Evolutionary conservation across 2,329 filamentous ascomycete genomes (phyloP), one percentile per base, ranked within the genome.

Genomic region (Monosporascus sp.): DNA sequence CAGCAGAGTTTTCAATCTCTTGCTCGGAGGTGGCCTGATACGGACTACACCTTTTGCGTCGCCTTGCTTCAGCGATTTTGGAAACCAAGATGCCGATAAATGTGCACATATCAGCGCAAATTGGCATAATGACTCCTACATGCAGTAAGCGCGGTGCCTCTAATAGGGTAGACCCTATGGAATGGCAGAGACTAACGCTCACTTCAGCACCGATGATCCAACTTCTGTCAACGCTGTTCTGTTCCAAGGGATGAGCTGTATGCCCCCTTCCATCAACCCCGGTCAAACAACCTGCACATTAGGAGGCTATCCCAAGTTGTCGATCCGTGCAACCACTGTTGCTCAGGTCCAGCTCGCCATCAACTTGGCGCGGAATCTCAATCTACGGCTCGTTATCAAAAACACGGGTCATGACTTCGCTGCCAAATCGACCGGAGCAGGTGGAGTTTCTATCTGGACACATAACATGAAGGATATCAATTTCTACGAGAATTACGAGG

Each of bases 161-260:
- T 6, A 42, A 42, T 38, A 5, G 8, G 36, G 11, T 11, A 5
- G 14, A n/a, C n/a, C 9, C 3, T 22, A 17, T 6, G 31, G 42
- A 38, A 38, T 58, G 14, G 20, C 7, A 27, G n/a, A 44, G 54
- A n/a, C 56, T 57, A 25, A 54, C 11, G 1, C n/a, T 36, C 24
- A 9, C 15, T 34, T 38, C 22, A 65, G 62, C 46, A 63, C 62
- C 3, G 59, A 64, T 50, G 63, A 65, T 39, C 63, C 63, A 3
- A 64, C 63, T 5, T 65, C 62, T n/a, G 62, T 65, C 49, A 65
- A 64, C 27, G 60, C 62, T 4, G 60, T 65, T 38, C 36, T 65
- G 4, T 62, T 59, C 42, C 59, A 63, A 47, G 62, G 61, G 6
- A 62, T 60, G 2, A 62, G 58, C 42, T 65, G 63, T 48, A 59